Conservation (phyloP, 1,284 basidiomycete genomes). For the Marasmius fiardii region DNA sequence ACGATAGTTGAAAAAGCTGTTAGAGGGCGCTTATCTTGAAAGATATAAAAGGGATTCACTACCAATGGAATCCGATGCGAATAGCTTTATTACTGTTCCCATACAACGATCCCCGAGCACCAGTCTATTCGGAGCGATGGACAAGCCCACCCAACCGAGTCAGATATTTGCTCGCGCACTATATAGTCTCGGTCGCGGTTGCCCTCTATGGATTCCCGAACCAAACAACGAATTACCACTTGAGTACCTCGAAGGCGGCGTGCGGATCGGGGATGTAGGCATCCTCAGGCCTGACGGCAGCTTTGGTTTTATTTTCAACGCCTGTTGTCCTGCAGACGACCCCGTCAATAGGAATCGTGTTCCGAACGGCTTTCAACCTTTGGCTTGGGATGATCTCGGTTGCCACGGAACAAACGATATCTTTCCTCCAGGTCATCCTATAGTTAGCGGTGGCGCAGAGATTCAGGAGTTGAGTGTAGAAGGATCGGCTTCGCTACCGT, state of each 20-base stretch:
- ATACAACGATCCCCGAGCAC: too few relatives aligned
- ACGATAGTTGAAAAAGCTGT: too few relatives aligned
- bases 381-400: background rate
- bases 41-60: too few relatives aligned
- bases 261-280: conserved; percentile 25
- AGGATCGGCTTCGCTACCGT: background rate
- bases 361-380: conserved; percentile 18
- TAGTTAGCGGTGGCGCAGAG: background rate
- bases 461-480: background rate
- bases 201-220: conserved; percentile 27
- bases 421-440: background rate
- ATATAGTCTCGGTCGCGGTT: conserved; percentile 17
- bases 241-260: conserved; percentile 18
- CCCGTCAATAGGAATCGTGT: conserved; percentile 11
- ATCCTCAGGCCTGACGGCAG: conserved; percentile 14
- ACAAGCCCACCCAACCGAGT: background rate
- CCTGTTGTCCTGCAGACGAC: conserved; percentile 9
- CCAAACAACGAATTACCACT: conserved; percentile 16
- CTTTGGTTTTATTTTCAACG: conserved; percentile 19
- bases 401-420: too few relatives aligned
- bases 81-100: too few relatives aligned
- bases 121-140: too few relatives aligned
- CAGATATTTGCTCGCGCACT: conserved; percentile 6
- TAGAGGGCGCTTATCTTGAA: too few relatives aligned
- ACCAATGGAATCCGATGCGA: too few relatives aligned